Conservation (phyloP, 441 rosid species). For the Corymbia calophylla region DNA sequence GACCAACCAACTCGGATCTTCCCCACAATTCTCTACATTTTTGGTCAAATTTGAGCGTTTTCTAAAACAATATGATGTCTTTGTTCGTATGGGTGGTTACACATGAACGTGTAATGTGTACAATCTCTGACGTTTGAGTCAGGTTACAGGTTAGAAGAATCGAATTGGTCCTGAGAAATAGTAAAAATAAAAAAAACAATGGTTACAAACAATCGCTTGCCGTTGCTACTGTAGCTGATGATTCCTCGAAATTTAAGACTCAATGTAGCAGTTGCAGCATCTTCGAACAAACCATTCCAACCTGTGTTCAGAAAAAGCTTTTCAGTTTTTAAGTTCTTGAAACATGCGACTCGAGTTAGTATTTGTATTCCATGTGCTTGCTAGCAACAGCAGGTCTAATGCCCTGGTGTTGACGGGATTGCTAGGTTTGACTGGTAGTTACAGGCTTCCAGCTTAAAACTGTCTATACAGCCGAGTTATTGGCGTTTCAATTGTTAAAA, state of each 20-base stretch:
- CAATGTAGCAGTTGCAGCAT: slow-evolving; percentile 35
- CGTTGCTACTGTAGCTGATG: neutral
- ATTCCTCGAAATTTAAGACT: neutral
- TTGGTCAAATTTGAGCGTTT: neutral
- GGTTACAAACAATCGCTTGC: neutral
- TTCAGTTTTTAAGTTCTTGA: neutral
- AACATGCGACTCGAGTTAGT: neutral
- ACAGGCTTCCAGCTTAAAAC: neutral
- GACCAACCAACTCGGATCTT: neutral
- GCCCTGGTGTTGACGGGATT: neutral
- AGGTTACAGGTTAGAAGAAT: neutral
- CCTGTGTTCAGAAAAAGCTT: slow-evolving; percentile 23
- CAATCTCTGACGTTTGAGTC: neutral
- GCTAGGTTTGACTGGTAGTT: neutral
- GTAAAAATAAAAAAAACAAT: neutral
- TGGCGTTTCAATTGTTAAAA: neutral
- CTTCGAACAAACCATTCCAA: slow-evolving; percentile 39
- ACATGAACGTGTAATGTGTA: neutral
- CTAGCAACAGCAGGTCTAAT: neutral
- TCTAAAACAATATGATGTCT: neutral
- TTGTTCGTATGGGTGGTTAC: neutral
- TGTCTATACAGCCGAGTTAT: neutral
- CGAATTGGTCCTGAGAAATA: neutral
- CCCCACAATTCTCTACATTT: neutral
- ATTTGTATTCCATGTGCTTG: neutral